Base-by-base conservation (phyloP, 345 rosid species). In the Moricandia arvensis region DNA sequence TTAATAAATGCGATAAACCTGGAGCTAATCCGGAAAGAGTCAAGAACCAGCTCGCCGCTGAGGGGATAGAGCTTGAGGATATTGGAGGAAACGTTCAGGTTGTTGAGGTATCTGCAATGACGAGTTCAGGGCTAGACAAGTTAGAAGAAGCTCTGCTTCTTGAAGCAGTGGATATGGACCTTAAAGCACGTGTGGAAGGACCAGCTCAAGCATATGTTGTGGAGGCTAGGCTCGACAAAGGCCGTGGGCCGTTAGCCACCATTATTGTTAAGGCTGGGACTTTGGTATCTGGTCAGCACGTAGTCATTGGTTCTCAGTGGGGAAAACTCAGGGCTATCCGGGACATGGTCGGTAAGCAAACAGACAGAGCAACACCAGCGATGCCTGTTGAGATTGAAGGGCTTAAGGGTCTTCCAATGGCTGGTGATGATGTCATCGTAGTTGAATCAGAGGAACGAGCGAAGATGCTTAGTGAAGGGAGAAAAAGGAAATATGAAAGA, bases 191-290 rank as follows among this genome's bases (percentile, higher is more conserved):
- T 0, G 63, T 95, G 31, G 98, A 90, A 68, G 99, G 97, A 49
- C 90, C 94, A 69, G 97, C 97, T 30, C 97, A 89, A 83, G 99
- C 98, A 63, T 95, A 90, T 83, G 96, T 93, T 5, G 97, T 88
- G 45, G 99, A 95, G 87, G 99, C 97, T 49, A 84, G 93, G 78
- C 93, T 95, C 21, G 97, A 95, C 81, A 88, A 80, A 75, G 98
- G 99, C 13, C 91, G 93, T 11, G 97, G 99, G 49, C 94, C 97
- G 0, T 79, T 95, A 73, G 91, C 93, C 66, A 90, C 99, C 15
- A 90, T 93, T 33, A 92, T 90, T 73, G 90, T 90, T 59, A 93
- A 90, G 82, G 91, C 91, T 0, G 97, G 99, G 72, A 95, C 97
- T 62, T 83, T 95, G 80, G 86, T 84, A 61, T 85, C 83, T 55